A percentile compares a stretch with the other conserved stretches of the same genome.
Evolutionary conservation across 495 filamentous ascomycete species (phyloP).

Genomic region (Bacidia gigantensis): DNA sequence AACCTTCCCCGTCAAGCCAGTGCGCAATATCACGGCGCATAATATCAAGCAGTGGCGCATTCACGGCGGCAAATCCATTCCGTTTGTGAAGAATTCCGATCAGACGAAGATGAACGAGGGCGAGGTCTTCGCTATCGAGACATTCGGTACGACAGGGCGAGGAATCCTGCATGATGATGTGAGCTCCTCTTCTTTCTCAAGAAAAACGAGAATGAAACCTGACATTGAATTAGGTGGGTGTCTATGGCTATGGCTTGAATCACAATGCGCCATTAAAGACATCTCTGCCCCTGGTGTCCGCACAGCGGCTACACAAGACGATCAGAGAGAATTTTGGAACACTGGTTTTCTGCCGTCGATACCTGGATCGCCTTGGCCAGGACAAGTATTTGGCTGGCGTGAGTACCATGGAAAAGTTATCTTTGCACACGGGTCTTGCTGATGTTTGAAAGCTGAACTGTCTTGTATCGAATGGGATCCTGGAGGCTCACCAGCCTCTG

Average conservation of each 20-base stretch:
- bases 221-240: conserved; percentile 38
- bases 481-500: conserved; percentile 80
- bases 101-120: conserved; percentile 90
- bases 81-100: conserved; percentile 70
- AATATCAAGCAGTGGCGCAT: conserved; percentile 77
- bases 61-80: conserved; percentile 79
- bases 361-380: conserved; percentile 72
- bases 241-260: conserved; percentile 61
- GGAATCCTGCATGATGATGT: conserved; percentile 73
- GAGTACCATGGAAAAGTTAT: conserved; percentile 11
- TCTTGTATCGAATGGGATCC: conserved; percentile 67
- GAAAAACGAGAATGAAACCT: conserved; percentile 32
- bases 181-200: conserved; percentile 12
- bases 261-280: conserved; percentile 47
- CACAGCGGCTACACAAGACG: conserved; percentile 67
- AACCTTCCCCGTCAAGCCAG: conserved; percentile 68
- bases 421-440: no score
- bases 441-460: conserved; percentile 47
- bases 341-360: conserved; percentile 72
- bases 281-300: conserved; percentile 54
- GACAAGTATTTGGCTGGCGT: conserved; percentile 80
- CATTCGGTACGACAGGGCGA: conserved; percentile 85
- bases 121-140: conserved; percentile 86
- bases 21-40: conserved; percentile 82
- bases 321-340: conserved; percentile 92